Percentiles rank a stretch among this genome's conserved stretches.
Evolutionary conservation across 148 eudicot genomes (phyloP).

Genomic region (Fagopyrum homotropicum): DNA sequence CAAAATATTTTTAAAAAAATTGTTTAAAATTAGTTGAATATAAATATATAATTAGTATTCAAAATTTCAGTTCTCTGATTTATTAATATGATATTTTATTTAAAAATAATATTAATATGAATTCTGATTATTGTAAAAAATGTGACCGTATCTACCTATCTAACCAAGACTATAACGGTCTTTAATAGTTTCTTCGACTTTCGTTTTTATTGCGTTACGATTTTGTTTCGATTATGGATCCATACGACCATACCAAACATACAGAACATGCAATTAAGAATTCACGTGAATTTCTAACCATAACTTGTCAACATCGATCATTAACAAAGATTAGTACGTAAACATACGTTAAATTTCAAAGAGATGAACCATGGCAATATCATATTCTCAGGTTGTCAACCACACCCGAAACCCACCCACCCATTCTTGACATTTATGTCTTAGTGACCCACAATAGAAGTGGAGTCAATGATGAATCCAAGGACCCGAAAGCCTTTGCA

Average conservation of each 20-base stretch:
- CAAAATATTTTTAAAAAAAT: no score
- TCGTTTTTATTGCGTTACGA: no score
- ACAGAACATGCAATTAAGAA: not conserved
- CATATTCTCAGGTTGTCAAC: not conserved
- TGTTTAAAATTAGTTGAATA: no score
- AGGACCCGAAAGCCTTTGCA: constrained; percentile 1
- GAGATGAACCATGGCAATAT: not conserved
- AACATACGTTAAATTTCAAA: not conserved
- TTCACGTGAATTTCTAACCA: not conserved
- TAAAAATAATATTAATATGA: no score
- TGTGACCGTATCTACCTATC: no score
- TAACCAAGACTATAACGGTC: no score
- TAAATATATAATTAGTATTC: no score
- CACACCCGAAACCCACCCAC: not conserved
- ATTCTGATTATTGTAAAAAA: no score
- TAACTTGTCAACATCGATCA: not conserved
- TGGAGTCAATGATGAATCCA: constrained; percentile 1
- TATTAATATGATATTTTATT: no score
- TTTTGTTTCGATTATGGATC: not conserved
- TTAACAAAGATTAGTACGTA: not conserved
- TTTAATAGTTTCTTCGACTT: no score
- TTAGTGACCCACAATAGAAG: constrained; percentile 1
- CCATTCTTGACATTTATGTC: not conserved
- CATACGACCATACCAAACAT: not conserved
- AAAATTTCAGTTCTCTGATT: no score